phyloP scores from a whole-genome alignment of 2,329 filamentous ascomycete genomes.

The Colletotrichum orbiculare region DNA sequence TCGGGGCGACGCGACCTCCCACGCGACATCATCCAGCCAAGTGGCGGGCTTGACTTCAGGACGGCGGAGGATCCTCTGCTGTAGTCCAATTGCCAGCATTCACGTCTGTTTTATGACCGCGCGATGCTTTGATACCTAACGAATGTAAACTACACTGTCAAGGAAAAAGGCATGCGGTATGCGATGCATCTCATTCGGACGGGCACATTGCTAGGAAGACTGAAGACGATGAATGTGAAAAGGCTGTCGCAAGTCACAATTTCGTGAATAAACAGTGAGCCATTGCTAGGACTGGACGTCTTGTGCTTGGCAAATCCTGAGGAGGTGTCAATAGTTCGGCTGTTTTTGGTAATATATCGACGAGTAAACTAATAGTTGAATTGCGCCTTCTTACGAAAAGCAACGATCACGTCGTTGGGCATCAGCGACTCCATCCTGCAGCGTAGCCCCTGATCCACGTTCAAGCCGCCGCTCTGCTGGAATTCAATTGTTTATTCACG shows the following conservation, averaged over 20 bases:
- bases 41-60: constrained; percentile 13
- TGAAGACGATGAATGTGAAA: constrained; percentile 25
- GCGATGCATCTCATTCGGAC: constrained; percentile 23
- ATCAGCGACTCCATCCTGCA: too few species aligned
- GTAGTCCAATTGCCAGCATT: constrained; percentile 25
- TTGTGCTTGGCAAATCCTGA: too few species aligned
- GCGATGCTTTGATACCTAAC: constrained; percentile 30
- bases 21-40: constrained; percentile 20
- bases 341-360: too few species aligned
- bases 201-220: constrained; percentile 31
- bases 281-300: too few species aligned
- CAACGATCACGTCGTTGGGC: too few species aligned
- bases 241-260: not conserved
- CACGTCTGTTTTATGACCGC: constrained; percentile 25
- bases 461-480: too few species aligned
- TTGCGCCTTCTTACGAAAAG: too few species aligned
- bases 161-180: constrained; percentile 18
- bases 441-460: not conserved
- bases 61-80: constrained; percentile 17
- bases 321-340: too few species aligned
- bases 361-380: too few species aligned
- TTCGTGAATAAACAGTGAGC: too few species aligned
- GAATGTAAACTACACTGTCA: constrained; percentile 30
- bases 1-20: constrained; percentile 14
- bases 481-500: not conserved